Base-by-base conservation (phyloP, 2,329 filamentous ascomycete genomes). In the Lecanicillium sp. region DNA sequence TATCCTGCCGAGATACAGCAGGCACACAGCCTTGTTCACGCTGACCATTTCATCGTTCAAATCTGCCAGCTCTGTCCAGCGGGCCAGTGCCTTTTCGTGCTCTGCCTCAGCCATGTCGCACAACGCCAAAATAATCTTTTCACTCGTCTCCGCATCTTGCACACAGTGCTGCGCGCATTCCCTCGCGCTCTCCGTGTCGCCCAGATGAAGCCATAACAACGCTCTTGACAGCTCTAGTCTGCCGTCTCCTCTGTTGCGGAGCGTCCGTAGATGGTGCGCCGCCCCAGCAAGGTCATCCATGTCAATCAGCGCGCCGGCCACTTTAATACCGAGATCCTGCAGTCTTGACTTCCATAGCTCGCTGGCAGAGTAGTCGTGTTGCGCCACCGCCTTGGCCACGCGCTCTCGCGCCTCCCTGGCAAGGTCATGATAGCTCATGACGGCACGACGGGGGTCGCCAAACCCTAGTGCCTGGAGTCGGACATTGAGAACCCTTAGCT, bases 381-480 rank as follows among this genome's bases (percentile, higher is more conserved):
- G 52, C 10, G 49, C 53, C 5, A 51, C 55, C 0, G 76, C 70
- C 22, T 63, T 67, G 14, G 65, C 61, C 5, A 86, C 66, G 41
- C 74, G 71, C 3, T 68, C 65, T 14, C 88, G 71, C 3, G 86
- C 87, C 58, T 94, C 87, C 8, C 84, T 65, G 0, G 82, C 88
- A 3, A 97, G 72, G 46, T 95, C 88, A 56, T 95, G 94, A 56
- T 94, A 87, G 32, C 84, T 85, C 71, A 92, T 90, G 41, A 98
- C 81, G 4, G 86, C 84, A 44, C 89, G 74, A 4, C 90, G 74
- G 36, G 81, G 77, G 60, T 98, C 92, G 4, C 82, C 82, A 46
- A 92, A 94, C 1, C 87, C 87, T 33, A 95, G 74, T 0, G 86
- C 87, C 49, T 94, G 87, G 15, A 97, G 71, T 2, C 89, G 76